Evolutionary conservation across 2,329 filamentous ascomycete species (phyloP).

Genomic region (Raffaelea albimanens): DNA sequence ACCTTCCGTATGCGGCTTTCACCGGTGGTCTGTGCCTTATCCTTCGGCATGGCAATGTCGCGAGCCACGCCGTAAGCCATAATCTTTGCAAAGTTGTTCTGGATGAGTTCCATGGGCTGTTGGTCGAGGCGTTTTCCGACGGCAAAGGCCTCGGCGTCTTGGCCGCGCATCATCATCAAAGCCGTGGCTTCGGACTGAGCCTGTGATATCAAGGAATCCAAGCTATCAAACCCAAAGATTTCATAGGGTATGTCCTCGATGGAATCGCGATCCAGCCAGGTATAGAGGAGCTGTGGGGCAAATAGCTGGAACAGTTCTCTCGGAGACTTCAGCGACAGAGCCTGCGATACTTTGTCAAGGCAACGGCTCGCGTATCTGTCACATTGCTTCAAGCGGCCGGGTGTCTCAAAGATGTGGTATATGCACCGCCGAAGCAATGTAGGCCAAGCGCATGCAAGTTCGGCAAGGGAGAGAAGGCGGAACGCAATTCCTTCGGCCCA

Average conservation of each 20-base stretch:
- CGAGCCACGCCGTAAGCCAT: constrained; percentile 78
- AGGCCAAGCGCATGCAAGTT: constrained; percentile 73
- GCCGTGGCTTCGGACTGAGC: constrained; percentile 70
- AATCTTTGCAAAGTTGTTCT: constrained; percentile 63
- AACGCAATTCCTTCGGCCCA: constrained; percentile 77
- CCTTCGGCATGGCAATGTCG: constrained; percentile 47
- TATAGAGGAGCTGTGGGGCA: constrained; percentile 79
- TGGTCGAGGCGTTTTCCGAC: constrained; percentile 50
- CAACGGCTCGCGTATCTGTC: constrained; percentile 64
- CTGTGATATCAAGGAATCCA: constrained; percentile 60
- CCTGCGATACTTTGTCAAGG: constrained; percentile 54
- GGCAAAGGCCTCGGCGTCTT: constrained; percentile 51
- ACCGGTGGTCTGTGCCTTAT: constrained; percentile 38
- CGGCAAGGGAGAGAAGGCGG: constrained; percentile 65
- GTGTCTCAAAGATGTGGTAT: constrained; percentile 90
- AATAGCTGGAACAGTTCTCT: constrained; percentile 74
- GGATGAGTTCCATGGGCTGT: constrained; percentile 48
- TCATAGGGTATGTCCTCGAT: constrained; percentile 68
- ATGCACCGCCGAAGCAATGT: constrained; percentile 79
- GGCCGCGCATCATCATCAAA: constrained; percentile 72
- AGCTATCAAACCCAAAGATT: constrained; percentile 70
- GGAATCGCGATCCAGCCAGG: constrained; percentile 65
- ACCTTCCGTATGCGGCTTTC: constrained; percentile 60
- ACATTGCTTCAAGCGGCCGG: constrained; percentile 59
- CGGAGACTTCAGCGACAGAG: constrained; percentile 55